Evolutionary conservation across 2,329 filamentous ascomycete genomes (phyloP).

Genomic region (Huntiella decipiens): DNA sequence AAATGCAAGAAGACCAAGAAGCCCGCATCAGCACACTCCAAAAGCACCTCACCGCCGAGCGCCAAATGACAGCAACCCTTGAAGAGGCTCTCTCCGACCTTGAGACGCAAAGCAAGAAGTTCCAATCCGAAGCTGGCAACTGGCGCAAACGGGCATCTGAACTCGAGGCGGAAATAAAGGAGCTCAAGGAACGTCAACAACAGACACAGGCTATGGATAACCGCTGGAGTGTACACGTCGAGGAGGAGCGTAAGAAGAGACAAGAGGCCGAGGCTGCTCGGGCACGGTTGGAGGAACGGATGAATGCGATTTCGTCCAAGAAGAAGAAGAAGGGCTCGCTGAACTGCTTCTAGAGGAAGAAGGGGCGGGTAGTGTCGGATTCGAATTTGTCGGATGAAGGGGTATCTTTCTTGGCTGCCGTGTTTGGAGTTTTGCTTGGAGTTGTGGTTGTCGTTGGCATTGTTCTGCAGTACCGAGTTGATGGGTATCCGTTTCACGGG

Average conservation of each 20-base stretch:
- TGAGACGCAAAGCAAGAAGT: conserved; percentile 77
- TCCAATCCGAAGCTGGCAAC: conserved; percentile 72
- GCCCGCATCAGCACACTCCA: conserved; percentile 88
- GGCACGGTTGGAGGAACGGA: conserved; percentile 80
- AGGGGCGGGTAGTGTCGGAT: conserved; percentile 10
- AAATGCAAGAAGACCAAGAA: conserved; percentile 87
- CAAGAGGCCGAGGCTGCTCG: conserved; percentile 76
- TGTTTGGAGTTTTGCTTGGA: neutral
- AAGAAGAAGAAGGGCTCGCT: conserved; percentile 91
- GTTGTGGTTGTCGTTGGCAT: neutral
- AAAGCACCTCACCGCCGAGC: conserved; percentile 89
- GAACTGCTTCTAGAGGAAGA: conserved; percentile 69
- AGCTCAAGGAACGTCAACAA: conserved; percentile 33
- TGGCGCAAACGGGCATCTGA: conserved; percentile 75
- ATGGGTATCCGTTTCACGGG: conserved; percentile 8
- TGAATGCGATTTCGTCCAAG: conserved; percentile 76
- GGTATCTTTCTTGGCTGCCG: neutral
- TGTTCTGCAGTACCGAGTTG: conserved; percentile 3
- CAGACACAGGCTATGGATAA: conserved; percentile 31
- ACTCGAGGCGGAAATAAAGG: conserved; percentile 54
- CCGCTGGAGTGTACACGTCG: conserved; percentile 65
- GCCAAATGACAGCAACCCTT: conserved; percentile 83
- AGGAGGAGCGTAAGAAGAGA: conserved; percentile 88
- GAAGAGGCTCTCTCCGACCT: conserved; percentile 92
- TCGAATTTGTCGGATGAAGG: conserved; percentile 1